Conservation (phyloP, 805 yeast species). For the Metschnikowia rubicola region DNA sequence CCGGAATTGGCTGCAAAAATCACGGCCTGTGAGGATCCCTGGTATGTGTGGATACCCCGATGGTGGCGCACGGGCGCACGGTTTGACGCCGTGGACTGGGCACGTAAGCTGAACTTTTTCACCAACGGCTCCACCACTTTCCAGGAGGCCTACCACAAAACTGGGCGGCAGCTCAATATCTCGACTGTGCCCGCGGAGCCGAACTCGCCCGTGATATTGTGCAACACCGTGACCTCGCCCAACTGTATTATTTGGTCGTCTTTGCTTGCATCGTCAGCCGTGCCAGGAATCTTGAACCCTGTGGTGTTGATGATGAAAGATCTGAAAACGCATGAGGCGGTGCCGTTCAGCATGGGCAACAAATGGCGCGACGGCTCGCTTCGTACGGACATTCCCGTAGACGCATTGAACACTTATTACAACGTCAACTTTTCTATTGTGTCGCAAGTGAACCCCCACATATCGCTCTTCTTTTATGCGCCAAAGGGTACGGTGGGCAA, state of each 20-base stretch:
- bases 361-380: slow-evolving; percentile 79
- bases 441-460: slow-evolving; percentile 82
- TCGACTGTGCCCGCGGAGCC: slow-evolving; percentile 82
- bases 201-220: slow-evolving; percentile 73
- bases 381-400: slow-evolving; percentile 75
- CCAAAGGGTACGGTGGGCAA: slow-evolving; percentile 79
- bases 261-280: slow-evolving; percentile 73
- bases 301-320: slow-evolving; percentile 73
- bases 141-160: slow-evolving; percentile 61
- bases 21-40: slow-evolving; percentile 66
- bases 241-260: slow-evolving; percentile 81
- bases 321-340: slow-evolving; percentile 34
- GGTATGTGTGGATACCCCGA: slow-evolving; percentile 57
- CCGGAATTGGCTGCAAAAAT: slow-evolving; percentile 63
- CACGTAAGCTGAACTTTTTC: slow-evolving; percentile 62
- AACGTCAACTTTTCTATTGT: slow-evolving; percentile 75
- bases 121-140: slow-evolving; percentile 72
- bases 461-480: slow-evolving; percentile 68
- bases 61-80: slow-evolving; percentile 77
- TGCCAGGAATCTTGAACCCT: slow-evolving; percentile 78
- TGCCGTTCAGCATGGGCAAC: slow-evolving; percentile 70
- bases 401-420: slow-evolving; percentile 67
- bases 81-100: slow-evolving; percentile 75
- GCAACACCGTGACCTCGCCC: slow-evolving; percentile 75
- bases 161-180: slow-evolving; percentile 69